Base-by-base conservation (phyloP, 2,329 filamentous ascomycete genomes). In the Xylariaceae sp. region DNA sequence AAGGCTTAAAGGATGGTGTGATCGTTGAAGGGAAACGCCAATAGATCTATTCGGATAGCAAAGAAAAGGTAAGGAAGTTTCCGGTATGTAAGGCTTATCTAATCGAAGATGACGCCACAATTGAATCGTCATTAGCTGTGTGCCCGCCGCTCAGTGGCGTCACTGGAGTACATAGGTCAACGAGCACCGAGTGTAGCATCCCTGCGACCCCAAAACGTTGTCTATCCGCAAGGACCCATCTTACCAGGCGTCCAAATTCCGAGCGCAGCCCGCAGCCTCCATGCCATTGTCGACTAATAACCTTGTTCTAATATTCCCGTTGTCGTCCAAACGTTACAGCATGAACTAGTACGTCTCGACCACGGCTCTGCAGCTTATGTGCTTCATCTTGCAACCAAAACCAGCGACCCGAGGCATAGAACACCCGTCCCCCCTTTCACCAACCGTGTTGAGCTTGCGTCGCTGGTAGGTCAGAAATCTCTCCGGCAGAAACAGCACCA, bases 381-480 rank as follows among this genome's bases (percentile, higher is more conserved):
- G 10, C 23, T 23, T n/a, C 46, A 26, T n/a, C 24, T 27, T 35
- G 24, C 36, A 36, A 35, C 33, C 9, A 6, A 9, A 5, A 6
- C 30, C 5, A 33, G 10, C 15, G 15, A 6, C 30, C 30, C 30
- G 21, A 40, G 40, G 36, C 43, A 53, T 30, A 42, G 23, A 40
- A 15, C 49, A 39, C 42, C 21, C 43, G 24, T 26, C 37, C 42
- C 21, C 52, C 33, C 52, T 53, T 53, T 44, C 33, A 26, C 36
- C 27, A 36, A 37, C 46, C 62, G 36, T 61, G 59, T 58, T 37
- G 51, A 39, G 49, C 53, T 23, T 41, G 35, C 21, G 55, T 50
- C 44, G 52, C 36, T 53, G 57, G 62, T 64, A 64, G 61, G 62
- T 45, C 47, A 53, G 35, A 46, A 50, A 60, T 59, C 52, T 59